These are phyloP conservation scores for Monosporozyma yasuniensis DNA, from an alignment of 805 yeast species.

Conservation along the genomic window DNA sequence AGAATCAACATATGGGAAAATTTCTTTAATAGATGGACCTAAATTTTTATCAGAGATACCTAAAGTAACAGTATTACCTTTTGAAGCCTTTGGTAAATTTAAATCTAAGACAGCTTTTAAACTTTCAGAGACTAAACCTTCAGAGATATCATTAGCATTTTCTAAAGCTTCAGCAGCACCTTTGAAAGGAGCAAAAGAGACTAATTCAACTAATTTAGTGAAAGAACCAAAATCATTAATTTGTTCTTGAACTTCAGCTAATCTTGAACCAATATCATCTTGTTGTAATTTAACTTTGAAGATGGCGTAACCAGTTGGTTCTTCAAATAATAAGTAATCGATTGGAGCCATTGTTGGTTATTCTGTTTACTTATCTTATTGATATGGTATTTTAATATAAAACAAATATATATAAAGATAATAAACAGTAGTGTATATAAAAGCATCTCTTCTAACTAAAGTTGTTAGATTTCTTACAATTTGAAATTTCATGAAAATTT, in stretches of 20 bases:
- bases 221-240: slow-evolving; percentile 76
- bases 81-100: slow-evolving; percentile 73
- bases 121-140: slow-evolving; percentile 90
- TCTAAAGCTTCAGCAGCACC: slow-evolving; percentile 99
- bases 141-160: slow-evolving; percentile 95
- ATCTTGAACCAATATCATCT: slow-evolving; percentile 85
- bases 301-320: slow-evolving; percentile 96
- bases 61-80: slow-evolving; percentile 55
- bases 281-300: slow-evolving; percentile 91
- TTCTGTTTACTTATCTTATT: neutral
- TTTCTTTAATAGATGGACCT: slow-evolving; percentile 94
- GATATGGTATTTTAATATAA: too few relatives aligned
- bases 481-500: neutral
- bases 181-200: slow-evolving; percentile 95
- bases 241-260: slow-evolving; percentile 90
- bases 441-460: neutral
- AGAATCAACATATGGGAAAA: slow-evolving; percentile 82
- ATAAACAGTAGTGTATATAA: too few relatives aligned
- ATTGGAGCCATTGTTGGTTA: slow-evolving; percentile 49
- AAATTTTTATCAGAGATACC: slow-evolving; percentile 92
- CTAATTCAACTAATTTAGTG: slow-evolving; percentile 86
- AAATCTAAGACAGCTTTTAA: slow-evolving; percentile 82
- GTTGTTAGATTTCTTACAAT: neutral
- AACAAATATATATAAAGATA: too few relatives aligned
- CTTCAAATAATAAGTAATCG: slow-evolving; percentile 92